phyloP scores from a whole-genome alignment of 2,329 filamentous ascomycete species.

The Scortechinia acanthostroma region DNA sequence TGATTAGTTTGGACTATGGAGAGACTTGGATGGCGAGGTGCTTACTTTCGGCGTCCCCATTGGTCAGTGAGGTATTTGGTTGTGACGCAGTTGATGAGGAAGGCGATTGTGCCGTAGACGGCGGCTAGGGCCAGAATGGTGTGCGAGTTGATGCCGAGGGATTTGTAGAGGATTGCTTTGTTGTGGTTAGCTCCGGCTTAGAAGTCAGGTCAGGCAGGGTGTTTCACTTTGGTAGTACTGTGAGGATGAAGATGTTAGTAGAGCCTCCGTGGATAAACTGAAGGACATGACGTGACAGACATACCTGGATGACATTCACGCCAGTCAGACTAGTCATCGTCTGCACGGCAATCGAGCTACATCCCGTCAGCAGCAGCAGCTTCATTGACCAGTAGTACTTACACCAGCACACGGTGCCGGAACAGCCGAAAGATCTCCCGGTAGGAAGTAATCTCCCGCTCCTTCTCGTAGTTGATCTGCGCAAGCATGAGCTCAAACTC shows the following conservation, averaged over 20 bases:
- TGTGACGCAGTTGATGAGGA: constrained; percentile 38
- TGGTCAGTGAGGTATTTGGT: constrained; percentile 44
- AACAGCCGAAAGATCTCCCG: constrained; percentile 42
- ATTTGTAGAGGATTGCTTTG: constrained; percentile 42
- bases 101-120: constrained; percentile 44
- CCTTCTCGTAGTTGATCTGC: constrained; percentile 48
- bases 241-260: constrained; percentile 17
- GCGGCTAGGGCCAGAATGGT: constrained; percentile 43
- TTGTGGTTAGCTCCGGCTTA: too few relatives aligned
- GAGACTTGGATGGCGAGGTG: background rate
- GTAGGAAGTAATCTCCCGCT: constrained; percentile 41
- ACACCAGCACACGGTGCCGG: constrained; percentile 39
- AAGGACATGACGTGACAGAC: constrained; percentile 6
- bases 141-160: constrained; percentile 37
- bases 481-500: constrained; percentile 45
- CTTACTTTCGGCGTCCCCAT: constrained; percentile 46
- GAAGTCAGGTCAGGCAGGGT: background rate
- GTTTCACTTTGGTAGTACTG: constrained; percentile 21
- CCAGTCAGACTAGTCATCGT: constrained; percentile 49
- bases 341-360: constrained; percentile 40
- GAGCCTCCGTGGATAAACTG: too few relatives aligned
- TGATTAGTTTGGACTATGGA: constrained; percentile 1
- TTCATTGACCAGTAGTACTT: constrained; percentile 8
- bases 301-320: constrained; percentile 44
- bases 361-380: background rate